phyloP scores from a whole-genome alignment of 495 filamentous ascomycete genomes.

The Penicillium longicatenatum region DNA sequence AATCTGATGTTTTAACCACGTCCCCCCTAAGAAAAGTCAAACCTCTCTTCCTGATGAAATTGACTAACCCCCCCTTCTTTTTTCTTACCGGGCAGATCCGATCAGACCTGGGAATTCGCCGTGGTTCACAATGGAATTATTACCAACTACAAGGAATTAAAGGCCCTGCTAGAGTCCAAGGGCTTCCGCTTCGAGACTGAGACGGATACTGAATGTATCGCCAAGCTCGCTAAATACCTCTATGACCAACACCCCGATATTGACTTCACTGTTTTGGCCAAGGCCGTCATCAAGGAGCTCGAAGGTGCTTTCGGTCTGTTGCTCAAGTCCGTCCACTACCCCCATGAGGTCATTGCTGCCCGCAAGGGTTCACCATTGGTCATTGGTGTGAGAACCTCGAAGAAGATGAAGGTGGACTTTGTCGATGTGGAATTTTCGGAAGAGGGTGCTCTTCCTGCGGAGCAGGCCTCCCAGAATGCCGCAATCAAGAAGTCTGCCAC shows the following conservation, averaged over 20 bases:
- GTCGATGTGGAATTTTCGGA: constrained; percentile 97
- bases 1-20: not conserved
- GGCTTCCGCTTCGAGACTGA: constrained; percentile 98
- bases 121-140: constrained; percentile 99
- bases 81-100: constrained; percentile 50
- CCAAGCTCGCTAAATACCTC: constrained; percentile 97
- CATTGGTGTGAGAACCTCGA: constrained; percentile 90
- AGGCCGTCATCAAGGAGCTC: constrained; percentile 96
- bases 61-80: not conserved
- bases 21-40: not conserved
- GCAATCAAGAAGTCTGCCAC: constrained; percentile 89
- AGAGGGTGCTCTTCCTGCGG: constrained; percentile 82
- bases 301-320: constrained; percentile 96
- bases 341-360: constrained; percentile 95
- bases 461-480: constrained; percentile 94
- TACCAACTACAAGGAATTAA: constrained; percentile 99
- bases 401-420: constrained; percentile 99
- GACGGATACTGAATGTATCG: constrained; percentile 98
- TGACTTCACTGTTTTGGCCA: constrained; percentile 92
- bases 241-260: constrained; percentile 95
- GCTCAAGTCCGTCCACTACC: constrained; percentile 97
- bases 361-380: constrained; percentile 97
- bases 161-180: constrained; percentile 87
- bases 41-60: not conserved
- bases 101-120: constrained; percentile 91